A percentile compares a stretch with the other conserved stretches of the same genome.
Evolutionary conservation across 139 green algal genomes (phyloP).

Genomic region (Coccomyxa sp.): DNA sequence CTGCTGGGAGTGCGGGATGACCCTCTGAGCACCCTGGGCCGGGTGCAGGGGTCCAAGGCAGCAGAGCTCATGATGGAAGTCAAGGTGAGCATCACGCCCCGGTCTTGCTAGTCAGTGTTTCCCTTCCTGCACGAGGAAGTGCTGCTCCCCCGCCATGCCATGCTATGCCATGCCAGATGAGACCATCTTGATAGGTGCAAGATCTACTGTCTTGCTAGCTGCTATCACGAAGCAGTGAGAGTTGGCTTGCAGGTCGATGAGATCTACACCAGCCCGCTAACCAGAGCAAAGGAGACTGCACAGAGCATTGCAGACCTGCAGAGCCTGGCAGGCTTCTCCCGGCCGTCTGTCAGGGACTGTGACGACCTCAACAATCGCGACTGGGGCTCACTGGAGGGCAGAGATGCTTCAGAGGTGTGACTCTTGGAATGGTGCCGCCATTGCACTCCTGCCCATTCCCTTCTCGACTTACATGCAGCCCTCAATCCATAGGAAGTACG

Average conservation of each 20-base stretch:
- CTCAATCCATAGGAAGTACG: too few relatives aligned
- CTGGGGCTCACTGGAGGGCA: slow-evolving; percentile 24
- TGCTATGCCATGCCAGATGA: too few relatives aligned
- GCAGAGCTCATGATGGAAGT: slow-evolving; percentile 28
- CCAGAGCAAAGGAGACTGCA: slow-evolving; percentile 23
- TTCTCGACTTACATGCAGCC: not conserved
- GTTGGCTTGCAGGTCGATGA: slow-evolving; percentile 27
- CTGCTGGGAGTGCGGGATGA: slow-evolving; percentile 40
- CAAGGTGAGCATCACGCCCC: not conserved
- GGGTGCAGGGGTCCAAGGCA: slow-evolving; percentile 40
- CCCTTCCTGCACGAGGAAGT: not conserved
- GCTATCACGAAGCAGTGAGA: not conserved
- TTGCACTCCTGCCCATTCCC: not conserved
- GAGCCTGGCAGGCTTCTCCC: not conserved
- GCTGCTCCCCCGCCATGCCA: too few relatives aligned
- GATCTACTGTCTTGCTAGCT: not conserved
- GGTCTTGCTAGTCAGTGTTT: not conserved
- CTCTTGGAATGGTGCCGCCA: not conserved
- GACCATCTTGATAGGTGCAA: not conserved
- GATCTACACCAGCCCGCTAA: slow-evolving; percentile 35
- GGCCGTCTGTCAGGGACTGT: slow-evolving; percentile 10
- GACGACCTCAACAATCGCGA: slow-evolving; percentile 25
- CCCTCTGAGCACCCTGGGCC: slow-evolving; percentile 28
- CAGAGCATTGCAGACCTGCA: slow-evolving; percentile 24
- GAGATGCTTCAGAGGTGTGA: slow-evolving; percentile 12